Conservation (phyloP, 305 asterid species). For the Solanum hybrid region DNA sequence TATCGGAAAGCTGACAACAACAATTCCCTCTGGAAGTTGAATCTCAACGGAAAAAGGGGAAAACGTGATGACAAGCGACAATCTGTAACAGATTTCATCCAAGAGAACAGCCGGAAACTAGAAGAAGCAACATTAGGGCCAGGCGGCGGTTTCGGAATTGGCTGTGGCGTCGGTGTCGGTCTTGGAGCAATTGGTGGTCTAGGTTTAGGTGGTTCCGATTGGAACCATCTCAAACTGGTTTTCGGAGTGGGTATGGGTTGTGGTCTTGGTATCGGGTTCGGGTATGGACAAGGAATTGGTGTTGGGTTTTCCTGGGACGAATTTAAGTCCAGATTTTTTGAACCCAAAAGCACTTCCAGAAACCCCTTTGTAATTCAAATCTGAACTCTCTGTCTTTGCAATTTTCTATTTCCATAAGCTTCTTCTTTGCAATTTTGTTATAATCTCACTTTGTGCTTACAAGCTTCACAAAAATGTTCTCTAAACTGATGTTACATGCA, state of each 20-base stretch:
- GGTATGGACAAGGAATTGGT: slow-evolving; percentile 67
- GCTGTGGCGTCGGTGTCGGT: slow-evolving; percentile 75
- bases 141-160: slow-evolving; percentile 67
- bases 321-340: slow-evolving; percentile 24
- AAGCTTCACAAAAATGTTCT: not conserved
- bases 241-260: slow-evolving; percentile 77
- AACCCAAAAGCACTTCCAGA: slow-evolving; percentile 29
- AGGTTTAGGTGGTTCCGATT: slow-evolving; percentile 41
- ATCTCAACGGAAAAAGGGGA: slow-evolving; percentile 15
- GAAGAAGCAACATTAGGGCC: slow-evolving; percentile 54
- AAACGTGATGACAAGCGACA: slow-evolving; percentile 29
- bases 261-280: slow-evolving; percentile 63
- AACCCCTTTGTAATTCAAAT: slow-evolving; percentile 24
- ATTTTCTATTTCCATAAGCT: not conserved
- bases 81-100: slow-evolving; percentile 41
- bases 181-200: slow-evolving; percentile 50
- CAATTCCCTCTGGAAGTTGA: slow-evolving; percentile 46
- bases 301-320: slow-evolving; percentile 42
- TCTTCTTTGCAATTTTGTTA: not conserved
- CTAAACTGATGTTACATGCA: not conserved
- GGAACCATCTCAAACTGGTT: slow-evolving; percentile 47
- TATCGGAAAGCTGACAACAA: slow-evolving; percentile 20
- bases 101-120: slow-evolving; percentile 23
- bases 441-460: not conserved
- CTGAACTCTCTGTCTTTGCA: not conserved